Evolutionary conservation across 768 basidiomycete species (phyloP).

Genomic region (Leccinum subgranulosum): DNA sequence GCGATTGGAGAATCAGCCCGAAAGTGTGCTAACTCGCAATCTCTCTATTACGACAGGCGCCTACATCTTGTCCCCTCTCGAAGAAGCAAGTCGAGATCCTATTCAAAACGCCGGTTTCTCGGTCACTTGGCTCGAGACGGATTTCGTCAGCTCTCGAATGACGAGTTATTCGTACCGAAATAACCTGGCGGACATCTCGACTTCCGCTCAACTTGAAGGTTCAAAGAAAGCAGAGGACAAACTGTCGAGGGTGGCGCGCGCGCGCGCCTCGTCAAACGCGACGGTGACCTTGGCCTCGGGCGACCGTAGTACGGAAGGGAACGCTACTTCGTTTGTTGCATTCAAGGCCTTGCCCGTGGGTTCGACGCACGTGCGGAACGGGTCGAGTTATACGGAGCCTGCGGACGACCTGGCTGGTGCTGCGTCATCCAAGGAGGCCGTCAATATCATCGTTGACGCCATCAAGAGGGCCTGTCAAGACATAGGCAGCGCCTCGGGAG

Average conservation of each 20-base stretch:
- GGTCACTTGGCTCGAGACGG: constrained; percentile 70
- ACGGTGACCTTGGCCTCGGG: constrained; percentile 33
- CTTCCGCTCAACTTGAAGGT: background rate
- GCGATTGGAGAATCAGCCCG: background rate
- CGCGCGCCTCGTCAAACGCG: constrained; percentile 19
- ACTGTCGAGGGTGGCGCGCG: constrained; percentile 30
- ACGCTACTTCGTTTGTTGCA: constrained; percentile 56
- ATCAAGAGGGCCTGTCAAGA: constrained; percentile 68
- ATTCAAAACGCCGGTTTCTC: constrained; percentile 87
- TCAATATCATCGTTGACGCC: constrained; percentile 68
- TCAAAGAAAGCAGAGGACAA: constrained; percentile 7
- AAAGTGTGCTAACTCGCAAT: background rate
- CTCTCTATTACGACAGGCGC: constrained; percentile 52
- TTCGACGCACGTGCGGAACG: constrained; percentile 45
- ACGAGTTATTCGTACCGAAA: constrained; percentile 88
- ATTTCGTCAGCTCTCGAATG: constrained; percentile 66
- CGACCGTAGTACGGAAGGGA: constrained; percentile 29
- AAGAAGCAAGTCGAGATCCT: constrained; percentile 87
- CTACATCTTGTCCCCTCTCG: constrained; percentile 91
- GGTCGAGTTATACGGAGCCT: constrained; percentile 47
- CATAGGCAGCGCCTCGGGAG: constrained; percentile 42
- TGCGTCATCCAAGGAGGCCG: constrained; percentile 71
- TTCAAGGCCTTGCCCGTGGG: constrained; percentile 82
- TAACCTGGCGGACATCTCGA: constrained; percentile 36
- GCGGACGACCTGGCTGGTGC: constrained; percentile 62